Evolutionary conservation across 2,329 filamentous ascomycete species (phyloP).

Genomic region (Furcasterigmium furcatum): DNA sequence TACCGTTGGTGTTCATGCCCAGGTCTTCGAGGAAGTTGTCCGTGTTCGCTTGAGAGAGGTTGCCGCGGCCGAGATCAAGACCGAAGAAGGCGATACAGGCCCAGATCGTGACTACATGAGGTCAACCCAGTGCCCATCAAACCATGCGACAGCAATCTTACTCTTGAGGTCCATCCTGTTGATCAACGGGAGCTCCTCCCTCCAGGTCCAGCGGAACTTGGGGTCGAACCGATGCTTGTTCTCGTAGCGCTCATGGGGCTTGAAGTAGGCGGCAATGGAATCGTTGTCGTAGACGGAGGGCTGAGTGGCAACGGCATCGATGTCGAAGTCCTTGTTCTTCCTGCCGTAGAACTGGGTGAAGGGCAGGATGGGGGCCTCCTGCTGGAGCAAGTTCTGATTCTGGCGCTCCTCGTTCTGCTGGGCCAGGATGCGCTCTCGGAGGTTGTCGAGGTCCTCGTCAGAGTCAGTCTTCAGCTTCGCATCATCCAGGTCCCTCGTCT

Average conservation of each 20-base stretch:
- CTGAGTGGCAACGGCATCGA: constrained; percentile 28
- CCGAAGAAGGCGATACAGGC: constrained; percentile 16
- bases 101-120: neutral
- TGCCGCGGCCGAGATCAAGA: constrained; percentile 18
- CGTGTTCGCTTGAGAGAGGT: constrained; percentile 18
- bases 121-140: neutral
- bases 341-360: constrained; percentile 17
- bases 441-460: constrained; percentile 8
- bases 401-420: constrained; percentile 9
- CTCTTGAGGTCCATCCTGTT: constrained; percentile 21
- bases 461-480: neutral
- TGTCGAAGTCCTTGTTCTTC: constrained; percentile 11
- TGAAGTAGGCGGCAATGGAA: constrained; percentile 31
- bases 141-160: constrained; percentile 8
- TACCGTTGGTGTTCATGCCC: constrained; percentile 26
- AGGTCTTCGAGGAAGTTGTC: constrained; percentile 34
- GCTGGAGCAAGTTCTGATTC: constrained; percentile 8
- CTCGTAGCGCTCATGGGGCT: constrained; percentile 24
- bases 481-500: neutral
- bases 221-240: constrained; percentile 29
- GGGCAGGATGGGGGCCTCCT: constrained; percentile 16
- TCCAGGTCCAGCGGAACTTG: constrained; percentile 26
- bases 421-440: constrained; percentile 4
- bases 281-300: constrained; percentile 43
- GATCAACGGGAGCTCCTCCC: constrained; percentile 23